Evolutionary conservation across 2,329 filamentous ascomycete genomes (phyloP).

Genomic region (Neofusicoccum kwambonambiense): DNA sequence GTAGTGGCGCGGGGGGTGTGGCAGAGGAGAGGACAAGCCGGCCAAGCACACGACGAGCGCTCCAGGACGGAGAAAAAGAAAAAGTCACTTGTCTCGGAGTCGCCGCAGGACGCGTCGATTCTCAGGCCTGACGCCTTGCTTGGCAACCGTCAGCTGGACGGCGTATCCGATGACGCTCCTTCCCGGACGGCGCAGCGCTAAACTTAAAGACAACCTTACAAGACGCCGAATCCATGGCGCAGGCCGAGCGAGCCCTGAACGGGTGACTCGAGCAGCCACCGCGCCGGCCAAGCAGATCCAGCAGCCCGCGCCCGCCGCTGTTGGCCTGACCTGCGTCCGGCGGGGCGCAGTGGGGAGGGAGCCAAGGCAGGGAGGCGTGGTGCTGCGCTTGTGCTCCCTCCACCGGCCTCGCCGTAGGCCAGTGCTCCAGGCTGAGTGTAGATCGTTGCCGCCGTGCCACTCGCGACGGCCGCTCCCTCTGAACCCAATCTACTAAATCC

Average conservation of each 20-base stretch:
- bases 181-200: conserved; percentile 7
- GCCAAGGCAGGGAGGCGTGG: too few species aligned
- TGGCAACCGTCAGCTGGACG: conserved; percentile 12
- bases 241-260: neutral
- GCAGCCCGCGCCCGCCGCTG: neutral
- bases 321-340: neutral
- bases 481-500: neutral
- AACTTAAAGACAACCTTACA: conserved; percentile 9
- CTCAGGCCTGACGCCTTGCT: neutral
- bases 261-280: neutral
- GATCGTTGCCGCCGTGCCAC: neutral
- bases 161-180: conserved; percentile 6
- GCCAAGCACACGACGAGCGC: too few species aligned
- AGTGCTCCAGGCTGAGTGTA: neutral
- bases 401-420: neutral
- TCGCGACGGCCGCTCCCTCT: neutral
- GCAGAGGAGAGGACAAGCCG: too few species aligned
- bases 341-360: neutral
- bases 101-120: neutral
- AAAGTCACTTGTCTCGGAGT: neutral
- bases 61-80: neutral
- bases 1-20: too few species aligned
- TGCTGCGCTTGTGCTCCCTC: neutral
- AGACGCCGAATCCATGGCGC: neutral
- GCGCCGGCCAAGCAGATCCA: neutral